Conservation (phyloP, 31 red algal species). For the Asparagopsis taxiformis region DNA sequence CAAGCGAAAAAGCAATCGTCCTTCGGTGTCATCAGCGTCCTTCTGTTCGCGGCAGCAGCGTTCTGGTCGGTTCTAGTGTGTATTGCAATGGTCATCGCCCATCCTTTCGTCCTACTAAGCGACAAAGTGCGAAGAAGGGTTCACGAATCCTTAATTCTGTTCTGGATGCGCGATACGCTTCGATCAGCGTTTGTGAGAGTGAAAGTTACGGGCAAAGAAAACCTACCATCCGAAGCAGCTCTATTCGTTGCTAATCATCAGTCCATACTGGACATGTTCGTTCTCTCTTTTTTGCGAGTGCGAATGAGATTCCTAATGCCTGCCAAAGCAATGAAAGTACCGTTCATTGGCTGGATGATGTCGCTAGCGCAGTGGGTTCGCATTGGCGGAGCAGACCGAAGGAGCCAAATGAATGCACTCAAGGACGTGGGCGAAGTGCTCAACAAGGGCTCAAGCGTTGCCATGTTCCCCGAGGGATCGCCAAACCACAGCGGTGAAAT, state of each 20-base stretch:
- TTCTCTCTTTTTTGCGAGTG: slow-evolving; percentile 26
- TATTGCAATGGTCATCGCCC: slow-evolving; percentile 16
- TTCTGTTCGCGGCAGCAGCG: background rate
- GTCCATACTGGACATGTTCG: slow-evolving; percentile 41
- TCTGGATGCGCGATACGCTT: slow-evolving; percentile 40
- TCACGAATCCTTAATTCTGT: background rate
- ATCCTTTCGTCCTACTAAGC: background rate
- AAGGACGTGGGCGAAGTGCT: slow-evolving; percentile 4
- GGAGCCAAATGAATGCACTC: slow-evolving; percentile 29
- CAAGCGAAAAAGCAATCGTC: background rate
- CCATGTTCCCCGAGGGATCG: slow-evolving; percentile 36
- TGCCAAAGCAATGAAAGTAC: slow-evolving; percentile 15
- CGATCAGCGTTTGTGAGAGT: slow-evolving; percentile 25
- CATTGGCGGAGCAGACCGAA: slow-evolving; percentile 13
- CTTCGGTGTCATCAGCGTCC: background rate
- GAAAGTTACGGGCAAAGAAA: background rate
- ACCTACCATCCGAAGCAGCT: background rate
- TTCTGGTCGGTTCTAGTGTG: slow-evolving; percentile 27
- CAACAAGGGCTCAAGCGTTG: slow-evolving; percentile 16
- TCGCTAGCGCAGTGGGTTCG: slow-evolving; percentile 21
- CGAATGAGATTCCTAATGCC: slow-evolving; percentile 30
- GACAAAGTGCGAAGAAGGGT: background rate
- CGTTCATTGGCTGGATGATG: slow-evolving; percentile 53
- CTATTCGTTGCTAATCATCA: slow-evolving; percentile 32
- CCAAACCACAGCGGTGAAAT: slow-evolving; percentile 13